A percentile compares a stretch with the other conserved stretches of the same genome.
Conservation (phyloP, 1,284 basidiomycete species). For the Coniferiporia weirii region DNA sequence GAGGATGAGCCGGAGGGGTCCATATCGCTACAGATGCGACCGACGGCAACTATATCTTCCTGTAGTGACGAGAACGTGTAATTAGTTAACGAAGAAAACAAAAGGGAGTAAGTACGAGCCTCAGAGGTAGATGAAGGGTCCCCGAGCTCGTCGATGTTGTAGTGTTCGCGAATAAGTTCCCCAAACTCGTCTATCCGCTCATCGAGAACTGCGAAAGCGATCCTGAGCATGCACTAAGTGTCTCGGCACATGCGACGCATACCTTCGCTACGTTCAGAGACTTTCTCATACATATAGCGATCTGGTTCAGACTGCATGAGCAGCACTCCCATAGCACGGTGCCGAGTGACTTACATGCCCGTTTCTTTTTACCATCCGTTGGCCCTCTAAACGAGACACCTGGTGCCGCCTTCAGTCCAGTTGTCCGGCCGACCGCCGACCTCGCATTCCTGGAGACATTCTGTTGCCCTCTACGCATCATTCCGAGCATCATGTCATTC, state of each 20-base stretch:
- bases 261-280: conserved; percentile 79
- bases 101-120: conserved; percentile 36
- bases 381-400: conserved; percentile 45
- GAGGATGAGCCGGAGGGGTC: conserved; percentile 44
- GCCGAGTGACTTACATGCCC: conserved; percentile 45
- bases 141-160: conserved; percentile 64
- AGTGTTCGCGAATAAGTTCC: conserved; percentile 64
- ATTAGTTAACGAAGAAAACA: conserved; percentile 13
- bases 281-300: conserved; percentile 92
- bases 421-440: conserved; percentile 13
- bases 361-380: conserved; percentile 36
- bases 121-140: conserved; percentile 74
- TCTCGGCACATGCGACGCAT: conserved; percentile 17
- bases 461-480: conserved; percentile 22
- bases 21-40: conserved; percentile 73
- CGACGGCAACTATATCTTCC: conserved; percentile 75
- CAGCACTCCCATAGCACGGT: conserved; percentile 1
- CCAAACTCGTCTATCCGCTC: conserved; percentile 81
- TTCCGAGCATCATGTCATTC: conserved; percentile 19
- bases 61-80: conserved; percentile 27
- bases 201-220: conserved; percentile 56
- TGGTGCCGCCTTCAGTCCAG: conserved; percentile 28
- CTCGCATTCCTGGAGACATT: conserved; percentile 9
- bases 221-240: background rate
- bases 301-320: conserved; percentile 39